Conservation (phyloP, 208 protist genomes). For the Endotrypanum monterogeii region DNA sequence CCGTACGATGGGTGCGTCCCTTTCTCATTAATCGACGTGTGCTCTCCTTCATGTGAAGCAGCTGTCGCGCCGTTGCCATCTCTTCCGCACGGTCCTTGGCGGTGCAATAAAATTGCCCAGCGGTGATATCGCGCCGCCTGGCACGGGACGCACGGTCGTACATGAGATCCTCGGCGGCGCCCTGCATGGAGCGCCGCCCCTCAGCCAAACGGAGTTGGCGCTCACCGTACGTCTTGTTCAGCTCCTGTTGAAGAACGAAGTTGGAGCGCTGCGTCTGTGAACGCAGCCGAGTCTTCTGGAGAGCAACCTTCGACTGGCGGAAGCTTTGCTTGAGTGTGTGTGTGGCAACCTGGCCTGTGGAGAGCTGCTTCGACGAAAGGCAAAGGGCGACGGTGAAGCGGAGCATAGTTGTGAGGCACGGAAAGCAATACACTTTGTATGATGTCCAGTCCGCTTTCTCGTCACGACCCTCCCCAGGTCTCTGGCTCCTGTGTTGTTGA, state of each 20-base stretch:
- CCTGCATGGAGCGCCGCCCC: conserved; percentile 28
- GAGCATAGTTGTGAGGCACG: conserved; percentile 7
- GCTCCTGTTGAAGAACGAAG: conserved; percentile 36
- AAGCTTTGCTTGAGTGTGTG: conserved; percentile 46
- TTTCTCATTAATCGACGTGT: conserved; percentile 49
- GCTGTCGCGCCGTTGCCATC: conserved; percentile 57
- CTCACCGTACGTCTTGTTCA: conserved; percentile 52
- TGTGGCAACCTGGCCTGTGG: conserved; percentile 14
- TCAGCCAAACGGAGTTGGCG: conserved; percentile 32
- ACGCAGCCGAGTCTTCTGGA: conserved; percentile 53
- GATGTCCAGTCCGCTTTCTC: not conserved
- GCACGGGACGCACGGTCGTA: conserved; percentile 22
- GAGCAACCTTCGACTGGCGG: conserved; percentile 46
- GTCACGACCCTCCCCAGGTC: too few species aligned
- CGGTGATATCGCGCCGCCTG: conserved; percentile 2
- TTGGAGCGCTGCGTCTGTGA: conserved; percentile 43
- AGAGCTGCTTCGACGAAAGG: conserved; percentile 19
- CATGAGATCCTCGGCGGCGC: conserved; percentile 46
- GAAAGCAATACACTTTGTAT: not conserved
- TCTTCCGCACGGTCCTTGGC: conserved; percentile 36
- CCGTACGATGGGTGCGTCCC: conserved; percentile 37
- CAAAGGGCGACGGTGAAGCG: conserved; percentile 5
- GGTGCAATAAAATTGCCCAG: conserved; percentile 14
- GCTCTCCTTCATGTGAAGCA: conserved; percentile 58
- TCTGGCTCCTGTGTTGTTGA: not conserved